Conservation (phyloP, 768 basidiomycete species). For the Russula lepida region DNA sequence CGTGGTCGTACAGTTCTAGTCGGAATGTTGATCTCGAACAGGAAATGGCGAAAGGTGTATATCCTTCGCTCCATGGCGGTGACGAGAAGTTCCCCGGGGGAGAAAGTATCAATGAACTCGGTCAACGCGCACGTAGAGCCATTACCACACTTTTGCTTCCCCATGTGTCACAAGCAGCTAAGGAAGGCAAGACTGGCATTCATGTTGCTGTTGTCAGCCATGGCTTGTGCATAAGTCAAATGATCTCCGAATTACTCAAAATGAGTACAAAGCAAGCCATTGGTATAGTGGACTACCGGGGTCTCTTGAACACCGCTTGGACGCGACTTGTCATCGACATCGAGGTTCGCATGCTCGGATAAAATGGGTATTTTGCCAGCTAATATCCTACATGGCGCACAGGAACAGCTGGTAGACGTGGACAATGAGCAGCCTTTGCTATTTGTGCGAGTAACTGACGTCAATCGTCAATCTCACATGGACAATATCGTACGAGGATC, state of each 20-base stretch:
- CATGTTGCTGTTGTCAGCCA: conserved; percentile 70
- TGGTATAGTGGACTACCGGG: conserved; percentile 32
- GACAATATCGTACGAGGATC: no score
- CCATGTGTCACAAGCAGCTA: conserved; percentile 40
- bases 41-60: conserved; percentile 45
- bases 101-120: conserved; percentile 63
- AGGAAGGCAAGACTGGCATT: conserved; percentile 31
- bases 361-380: not conserved
- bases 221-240: conserved; percentile 52
- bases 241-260: conserved; percentile 45
- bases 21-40: conserved; percentile 30
- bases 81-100: conserved; percentile 55
- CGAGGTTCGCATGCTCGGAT: conserved; percentile 30
- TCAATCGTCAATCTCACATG: conserved; percentile 51
- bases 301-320: conserved; percentile 66
- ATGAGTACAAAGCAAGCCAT: conserved; percentile 29
- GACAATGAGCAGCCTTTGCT: conserved; percentile 30
- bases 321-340: conserved; percentile 44
- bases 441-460: conserved; percentile 39
- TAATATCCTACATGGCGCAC: conserved; percentile 23
- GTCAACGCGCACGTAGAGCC: conserved; percentile 41
- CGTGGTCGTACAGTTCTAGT: conserved; percentile 31
- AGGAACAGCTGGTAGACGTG: conserved; percentile 22
- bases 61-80: conserved; percentile 40
- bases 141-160: conserved; percentile 48